Conservation (phyloP, 2,329 filamentous ascomycete species). For the Talaromyces rugulosus region DNA sequence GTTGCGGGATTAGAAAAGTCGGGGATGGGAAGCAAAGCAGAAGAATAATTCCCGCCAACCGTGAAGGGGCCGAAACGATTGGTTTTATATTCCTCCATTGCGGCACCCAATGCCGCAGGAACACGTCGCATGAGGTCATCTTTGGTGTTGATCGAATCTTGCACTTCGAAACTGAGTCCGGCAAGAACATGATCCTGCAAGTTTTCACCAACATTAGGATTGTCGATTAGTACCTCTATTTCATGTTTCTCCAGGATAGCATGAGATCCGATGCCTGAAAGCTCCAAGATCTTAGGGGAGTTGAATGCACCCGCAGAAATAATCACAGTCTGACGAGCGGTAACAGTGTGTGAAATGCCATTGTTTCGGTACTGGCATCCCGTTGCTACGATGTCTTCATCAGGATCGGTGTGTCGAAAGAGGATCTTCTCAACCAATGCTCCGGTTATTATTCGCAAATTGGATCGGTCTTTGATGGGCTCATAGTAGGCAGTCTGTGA, state of each 20-base stretch:
- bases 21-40: background rate
- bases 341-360: constrained; percentile 1
- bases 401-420: background rate
- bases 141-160: background rate
- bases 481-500: constrained; percentile 15
- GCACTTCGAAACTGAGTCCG: constrained; percentile 9
- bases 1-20: no score
- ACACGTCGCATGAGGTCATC: background rate
- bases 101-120: background rate
- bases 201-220: constrained; percentile 38
- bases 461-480: constrained; percentile 9
- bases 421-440: constrained; percentile 14
- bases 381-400: constrained; percentile 23
- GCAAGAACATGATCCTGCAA: constrained; percentile 24
- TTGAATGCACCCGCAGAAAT: constrained; percentile 45
- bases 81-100: background rate
- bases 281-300: constrained; percentile 43
- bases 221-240: constrained; percentile 33
- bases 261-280: constrained; percentile 41
- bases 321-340: constrained; percentile 41
- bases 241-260: constrained; percentile 29
- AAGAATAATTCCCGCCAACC: background rate
- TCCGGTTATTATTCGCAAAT: constrained; percentile 17
- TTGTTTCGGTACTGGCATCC: constrained; percentile 40
- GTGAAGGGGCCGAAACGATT: background rate